These are phyloP conservation scores for Toxoplasma gondii DNA, from an alignment of 169 alveolate species.

Conservation along the genomic window DNA sequence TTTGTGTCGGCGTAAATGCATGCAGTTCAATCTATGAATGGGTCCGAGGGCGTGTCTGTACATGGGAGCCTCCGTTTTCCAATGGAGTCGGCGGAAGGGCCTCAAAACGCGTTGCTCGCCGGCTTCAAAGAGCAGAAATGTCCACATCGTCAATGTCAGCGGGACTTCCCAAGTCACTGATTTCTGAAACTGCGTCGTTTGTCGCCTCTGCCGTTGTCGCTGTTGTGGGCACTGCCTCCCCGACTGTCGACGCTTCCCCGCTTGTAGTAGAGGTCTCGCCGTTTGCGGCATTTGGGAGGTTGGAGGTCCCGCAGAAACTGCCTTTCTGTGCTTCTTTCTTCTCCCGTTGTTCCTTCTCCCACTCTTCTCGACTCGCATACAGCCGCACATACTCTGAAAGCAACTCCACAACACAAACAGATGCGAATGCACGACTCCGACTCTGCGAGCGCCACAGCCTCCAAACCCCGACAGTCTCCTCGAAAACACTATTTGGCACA, in stretches of 20 bases:
- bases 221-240: background rate
- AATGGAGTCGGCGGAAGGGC: too few species aligned
- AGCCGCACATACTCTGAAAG: conserved; percentile 56
- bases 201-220: conserved; percentile 5
- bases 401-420: background rate
- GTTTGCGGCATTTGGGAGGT: background rate
- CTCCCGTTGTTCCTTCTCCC: conserved; percentile 57
- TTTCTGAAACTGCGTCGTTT: conserved; percentile 24
- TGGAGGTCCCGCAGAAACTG: background rate
- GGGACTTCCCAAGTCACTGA: conserved; percentile 36
- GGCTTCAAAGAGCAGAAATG: background rate
- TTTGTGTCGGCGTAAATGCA: too few species aligned
- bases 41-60: too few species aligned
- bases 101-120: too few species aligned
- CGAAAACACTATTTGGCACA: too few species aligned
- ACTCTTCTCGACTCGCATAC: conserved; percentile 64
- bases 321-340: conserved; percentile 20
- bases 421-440: too few species aligned
- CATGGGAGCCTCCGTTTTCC: too few species aligned
- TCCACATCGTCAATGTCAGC: conserved; percentile 45
- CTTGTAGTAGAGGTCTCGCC: background rate
- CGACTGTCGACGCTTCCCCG: conserved; percentile 4
- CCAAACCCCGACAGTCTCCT: too few species aligned
- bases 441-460: too few species aligned
- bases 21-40: too few species aligned